Evolutionary conservation across 73 alveolate genomes (phyloP), one percentile per base, ranked within the genome.

Genomic region (Symbiodinium pilosum): DNA sequence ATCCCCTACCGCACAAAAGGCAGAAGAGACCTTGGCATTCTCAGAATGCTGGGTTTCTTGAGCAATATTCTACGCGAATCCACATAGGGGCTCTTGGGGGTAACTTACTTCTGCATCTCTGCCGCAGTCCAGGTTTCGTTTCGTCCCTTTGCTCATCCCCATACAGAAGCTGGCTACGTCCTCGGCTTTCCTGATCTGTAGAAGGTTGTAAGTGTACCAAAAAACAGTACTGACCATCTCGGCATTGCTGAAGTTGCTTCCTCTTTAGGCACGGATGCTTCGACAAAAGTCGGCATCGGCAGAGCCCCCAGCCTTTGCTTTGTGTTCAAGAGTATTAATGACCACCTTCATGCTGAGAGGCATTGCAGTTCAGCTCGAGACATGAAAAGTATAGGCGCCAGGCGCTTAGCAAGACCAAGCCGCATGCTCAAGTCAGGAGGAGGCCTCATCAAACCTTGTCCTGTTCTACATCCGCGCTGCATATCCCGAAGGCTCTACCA

Each of bases 401-500:
- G 73, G 73, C 26, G 34, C 4, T 54, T 26, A 54, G 71, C 26
- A 24, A 9, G 12, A 54, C 34, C 4, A 16, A 7, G 64, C n/a
- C n/a, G n/a, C n/a, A 64, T n/a, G 36, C 4, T 26, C 39, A 69
- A 4, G 36, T 36, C 44, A 91, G 97, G 87, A 69, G 81, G 97
- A 69, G 38, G 52, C 87, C 43, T 69, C 97, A 32, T 91, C 97
- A 14, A 91, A 91, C 52, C 81, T 91, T 75, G 97, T 91, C 51
- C 88, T 91, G 32, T 91, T 91, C 97, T 91, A 42, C 97, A 91
- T 91, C 73, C 97, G 81, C 39, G 77, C 97, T 4, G 97, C 68
- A 52, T 91, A 68, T 69, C 81, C 97, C 43, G 38, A 30, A 9
- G 97, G 97, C 7, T 30, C 77, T 16, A 91, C 97, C 39, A 88